Percentiles rank a stretch among this genome's conserved stretches.
Evolutionary conservation across 2,329 filamentous ascomycete genomes (phyloP).

Genomic region (Tolypocladium tropicale): DNA sequence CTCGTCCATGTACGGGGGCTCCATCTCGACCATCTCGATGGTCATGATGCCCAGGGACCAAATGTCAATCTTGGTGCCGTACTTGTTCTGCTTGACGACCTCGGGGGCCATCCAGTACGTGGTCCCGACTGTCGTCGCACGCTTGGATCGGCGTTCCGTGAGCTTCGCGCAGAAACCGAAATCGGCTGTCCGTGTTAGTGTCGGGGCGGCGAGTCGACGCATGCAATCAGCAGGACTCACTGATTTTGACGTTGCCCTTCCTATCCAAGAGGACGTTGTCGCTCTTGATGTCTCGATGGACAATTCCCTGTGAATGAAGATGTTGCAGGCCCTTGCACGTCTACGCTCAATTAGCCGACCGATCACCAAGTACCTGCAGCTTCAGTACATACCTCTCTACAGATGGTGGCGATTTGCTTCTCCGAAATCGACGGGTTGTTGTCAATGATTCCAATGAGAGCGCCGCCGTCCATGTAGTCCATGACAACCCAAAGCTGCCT

Average conservation of each 20-base stretch:
- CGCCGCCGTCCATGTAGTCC: slow-evolving; percentile 99
- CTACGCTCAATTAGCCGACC: slow-evolving; percentile 34
- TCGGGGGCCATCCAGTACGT: slow-evolving; percentile 99
- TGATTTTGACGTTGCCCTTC: slow-evolving; percentile 94
- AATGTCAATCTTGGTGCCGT: slow-evolving; percentile 95
- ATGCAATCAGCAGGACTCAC: slow-evolving; percentile 32
- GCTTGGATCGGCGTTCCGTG: slow-evolving; percentile 92
- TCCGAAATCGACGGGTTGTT: slow-evolving; percentile 92
- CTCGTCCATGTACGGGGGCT: slow-evolving; percentile 95
- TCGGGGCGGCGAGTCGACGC: slow-evolving; percentile 24
- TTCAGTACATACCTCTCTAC: slow-evolving; percentile 63
- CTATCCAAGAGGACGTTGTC: slow-evolving; percentile 95
- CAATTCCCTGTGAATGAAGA: slow-evolving; percentile 90
- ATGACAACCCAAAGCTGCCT: slow-evolving; percentile 98
- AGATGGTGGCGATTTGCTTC: slow-evolving; percentile 96
- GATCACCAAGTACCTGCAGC: too few relatives aligned
- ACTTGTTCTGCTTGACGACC: slow-evolving; percentile 98
- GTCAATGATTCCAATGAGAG: slow-evolving; percentile 96
- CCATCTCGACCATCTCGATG: slow-evolving; percentile 99
- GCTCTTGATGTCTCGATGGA: slow-evolving; percentile 98
- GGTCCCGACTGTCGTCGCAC: slow-evolving; percentile 97
- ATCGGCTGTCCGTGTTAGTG: slow-evolving; percentile 55
- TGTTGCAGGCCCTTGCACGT: slow-evolving; percentile 93
- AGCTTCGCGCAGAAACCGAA: slow-evolving; percentile 99
- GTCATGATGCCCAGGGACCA: slow-evolving; percentile 99